phyloP scores from a whole-genome alignment of 176 grass and related monocot genomes.

The Hsuehochloa calcarea region DNA sequence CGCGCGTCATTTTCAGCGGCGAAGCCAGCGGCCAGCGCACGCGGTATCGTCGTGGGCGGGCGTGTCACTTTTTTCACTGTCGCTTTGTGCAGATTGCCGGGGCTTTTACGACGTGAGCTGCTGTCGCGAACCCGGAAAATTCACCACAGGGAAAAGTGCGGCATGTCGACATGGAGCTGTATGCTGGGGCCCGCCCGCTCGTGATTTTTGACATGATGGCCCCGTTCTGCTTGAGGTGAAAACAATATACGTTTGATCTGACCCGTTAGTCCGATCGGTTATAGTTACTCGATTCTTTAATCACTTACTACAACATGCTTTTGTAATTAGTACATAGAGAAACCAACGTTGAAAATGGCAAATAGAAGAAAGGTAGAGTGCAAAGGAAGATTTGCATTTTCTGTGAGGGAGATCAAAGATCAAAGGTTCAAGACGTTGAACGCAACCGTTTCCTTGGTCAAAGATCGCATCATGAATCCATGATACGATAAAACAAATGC shows the following conservation, averaged over 20 bases:
- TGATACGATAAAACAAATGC: background rate
- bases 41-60: constrained; percentile 17
- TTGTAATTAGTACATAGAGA: background rate
- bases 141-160: constrained; percentile 15
- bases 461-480: background rate
- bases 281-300: background rate
- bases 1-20: background rate
- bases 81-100: background rate
- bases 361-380: background rate
- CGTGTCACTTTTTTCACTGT: background rate
- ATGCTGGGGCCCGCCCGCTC: background rate
- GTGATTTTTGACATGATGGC: background rate
- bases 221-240: background rate
- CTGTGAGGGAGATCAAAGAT: background rate
- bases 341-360: background rate
- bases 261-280: too few species aligned
- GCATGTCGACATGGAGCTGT: constrained; percentile 32
- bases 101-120: constrained; percentile 6
- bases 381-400: background rate
- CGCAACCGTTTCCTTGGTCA: constrained; percentile 11
- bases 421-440: background rate
- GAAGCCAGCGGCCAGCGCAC: constrained; percentile 17
- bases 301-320: background rate
- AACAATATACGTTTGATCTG: background rate
- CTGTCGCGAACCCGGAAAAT: background rate